Evolutionary conservation across 352 stramenopile genomes (phyloP).

Genomic region (Albugo laibachii): DNA sequence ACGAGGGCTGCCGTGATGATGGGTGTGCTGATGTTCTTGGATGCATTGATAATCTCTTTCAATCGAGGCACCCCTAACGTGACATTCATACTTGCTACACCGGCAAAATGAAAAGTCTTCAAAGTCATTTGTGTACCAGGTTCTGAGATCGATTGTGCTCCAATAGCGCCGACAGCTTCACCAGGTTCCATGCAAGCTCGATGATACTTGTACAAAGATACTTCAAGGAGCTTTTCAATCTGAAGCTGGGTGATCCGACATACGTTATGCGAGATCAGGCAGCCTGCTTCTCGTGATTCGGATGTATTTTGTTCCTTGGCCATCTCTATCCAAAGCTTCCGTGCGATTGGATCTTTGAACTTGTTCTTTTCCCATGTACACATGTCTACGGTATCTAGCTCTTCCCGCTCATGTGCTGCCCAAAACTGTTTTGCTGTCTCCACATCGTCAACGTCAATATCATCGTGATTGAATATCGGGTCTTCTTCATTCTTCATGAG

Average conservation of each 20-base stretch:
- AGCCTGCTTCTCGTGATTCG: constrained; percentile 56
- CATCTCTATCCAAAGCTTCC: constrained; percentile 30
- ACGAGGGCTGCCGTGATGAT: constrained; percentile 98
- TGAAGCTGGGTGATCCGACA: constrained; percentile 77
- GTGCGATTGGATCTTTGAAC: constrained; percentile 25
- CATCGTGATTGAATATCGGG: constrained; percentile 22
- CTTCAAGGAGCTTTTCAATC: constrained; percentile 54
- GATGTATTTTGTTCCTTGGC: constrained; percentile 22
- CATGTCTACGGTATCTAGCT: constrained; percentile 33
- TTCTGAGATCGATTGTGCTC: constrained; percentile 94
- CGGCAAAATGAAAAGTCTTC: constrained; percentile 99
- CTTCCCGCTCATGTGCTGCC: constrained; percentile 12
- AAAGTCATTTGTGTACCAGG: constrained; percentile 92
- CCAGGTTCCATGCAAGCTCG: constrained; percentile 84
- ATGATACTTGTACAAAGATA: constrained; percentile 73
- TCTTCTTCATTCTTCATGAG: constrained; percentile 14
- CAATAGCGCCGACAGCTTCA: constrained; percentile 93
- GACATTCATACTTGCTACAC: constrained; percentile 99
- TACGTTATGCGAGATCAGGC: constrained; percentile 78
- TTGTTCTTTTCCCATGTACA: constrained; percentile 31
- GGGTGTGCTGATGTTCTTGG: constrained; percentile 96
- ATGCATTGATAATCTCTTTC: constrained; percentile 93
- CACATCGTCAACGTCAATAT: constrained; percentile 25
- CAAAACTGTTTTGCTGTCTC: constrained; percentile 22
- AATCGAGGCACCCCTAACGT: constrained; percentile 98